Base-by-base conservation (phyloP, 345 rosid genomes). In the Conringia planisiliqua region DNA sequence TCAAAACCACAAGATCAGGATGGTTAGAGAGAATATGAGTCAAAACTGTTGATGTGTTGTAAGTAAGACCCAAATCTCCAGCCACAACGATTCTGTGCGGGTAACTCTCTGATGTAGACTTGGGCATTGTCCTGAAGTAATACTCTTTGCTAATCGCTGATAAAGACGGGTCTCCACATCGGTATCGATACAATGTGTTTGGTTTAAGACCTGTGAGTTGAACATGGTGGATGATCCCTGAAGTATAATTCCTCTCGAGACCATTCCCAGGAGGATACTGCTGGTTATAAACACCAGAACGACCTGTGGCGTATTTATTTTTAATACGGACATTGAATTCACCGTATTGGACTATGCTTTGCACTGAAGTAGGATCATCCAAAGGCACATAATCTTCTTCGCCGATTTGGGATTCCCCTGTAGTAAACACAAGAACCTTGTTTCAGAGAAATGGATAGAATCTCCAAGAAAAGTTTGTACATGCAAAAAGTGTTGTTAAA, bases 151-250 rank as follows among this genome's bases (percentile, higher is more conserved):
- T 89, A 90, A 89, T 85, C 16, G 85, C 86, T 72, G 83, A 54
- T 66, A 82, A 68, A 29, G 84, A 86, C 43, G 89, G 88, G 76
- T 90, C 96, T 46, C 97, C 96, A 4, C 97, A 92, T 77, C 36
- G 86, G 65, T 89, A 92, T 61, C 65, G 81, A 54, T 89, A 92
- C 43, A 79, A 18, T 5, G 86, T 88, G 72, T 72, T 73, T 29
- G 90, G 86, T 78, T 84, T 80, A 79, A 92, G 82, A 26, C 88
- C 88, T 32, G 79, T 84, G 51, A 91, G 85, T 78, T 83, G 90
- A 78, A 87, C 98, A 48, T 84, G 96, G 79, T 94, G 97, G 17
- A 91, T 94, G 40, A 85, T 86, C 12, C 98, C 96, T 44, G 98
- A 91, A 81, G 95, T 84, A 58, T 91, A 94, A 77, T 83, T 88